Conservation (phyloP, 1,139 yeast species). For the Nakaseomyces delphensis region DNA sequence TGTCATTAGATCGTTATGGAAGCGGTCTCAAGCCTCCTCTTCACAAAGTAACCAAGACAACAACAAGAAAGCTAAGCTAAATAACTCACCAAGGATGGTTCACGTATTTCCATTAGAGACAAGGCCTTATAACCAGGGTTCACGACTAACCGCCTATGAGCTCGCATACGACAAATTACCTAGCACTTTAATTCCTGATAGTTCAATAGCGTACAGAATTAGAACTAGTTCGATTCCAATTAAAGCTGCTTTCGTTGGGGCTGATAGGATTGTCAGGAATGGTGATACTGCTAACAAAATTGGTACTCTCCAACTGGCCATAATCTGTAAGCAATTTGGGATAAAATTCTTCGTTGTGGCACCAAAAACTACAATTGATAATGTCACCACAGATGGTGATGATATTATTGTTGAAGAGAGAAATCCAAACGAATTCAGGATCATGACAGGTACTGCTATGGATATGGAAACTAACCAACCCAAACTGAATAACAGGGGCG, state of each 20-base stretch:
- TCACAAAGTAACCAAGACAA: conserved; percentile 19
- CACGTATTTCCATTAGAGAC: conserved; percentile 89
- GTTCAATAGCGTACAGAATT: conserved; percentile 79
- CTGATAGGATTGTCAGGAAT: conserved; percentile 85
- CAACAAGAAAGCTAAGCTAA: conserved; percentile 27
- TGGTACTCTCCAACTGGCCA: conserved; percentile 87
- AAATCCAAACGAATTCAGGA: conserved; percentile 68
- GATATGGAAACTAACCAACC: conserved; percentile 28
- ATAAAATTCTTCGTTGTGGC: conserved; percentile 90
- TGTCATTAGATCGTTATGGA: conserved; percentile 65
- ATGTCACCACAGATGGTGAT: conserved; percentile 55
- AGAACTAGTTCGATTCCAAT: conserved; percentile 43
- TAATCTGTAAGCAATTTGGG: conserved; percentile 45
- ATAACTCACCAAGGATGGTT: conserved; percentile 36
- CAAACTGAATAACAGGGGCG: conserved; percentile 30
- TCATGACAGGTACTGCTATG: conserved; percentile 59
- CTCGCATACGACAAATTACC: conserved; percentile 79
- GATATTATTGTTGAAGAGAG: conserved; percentile 82
- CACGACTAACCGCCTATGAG: conserved; percentile 86
- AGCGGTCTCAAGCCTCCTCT: conserved; percentile 32
- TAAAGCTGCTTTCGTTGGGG: conserved; percentile 89
- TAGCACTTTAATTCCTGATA: conserved; percentile 79
- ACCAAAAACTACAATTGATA: conserved; percentile 84
- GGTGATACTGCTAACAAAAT: conserved; percentile 97
- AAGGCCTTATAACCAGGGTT: conserved; percentile 94